These are phyloP conservation scores for Deuterostichococcus epilithicus DNA, from an alignment of 139 green algal genomes.

Conservation along the genomic window DNA sequence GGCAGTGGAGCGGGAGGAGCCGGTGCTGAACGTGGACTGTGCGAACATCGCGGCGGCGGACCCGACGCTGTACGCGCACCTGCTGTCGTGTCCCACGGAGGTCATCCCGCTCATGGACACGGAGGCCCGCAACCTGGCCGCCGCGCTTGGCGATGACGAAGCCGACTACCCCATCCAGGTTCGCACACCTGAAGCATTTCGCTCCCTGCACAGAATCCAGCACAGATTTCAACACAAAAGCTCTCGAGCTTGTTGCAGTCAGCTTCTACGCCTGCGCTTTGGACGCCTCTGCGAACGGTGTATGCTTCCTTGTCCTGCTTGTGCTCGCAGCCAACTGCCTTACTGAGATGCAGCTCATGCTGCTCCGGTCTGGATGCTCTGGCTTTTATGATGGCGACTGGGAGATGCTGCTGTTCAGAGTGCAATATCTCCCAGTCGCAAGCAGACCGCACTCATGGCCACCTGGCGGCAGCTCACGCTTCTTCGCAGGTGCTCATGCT, in stretches of 20 bases:
- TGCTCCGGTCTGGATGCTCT: too few relatives aligned
- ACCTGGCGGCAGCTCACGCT: not conserved
- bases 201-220: not conserved
- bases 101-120: constrained; percentile 39
- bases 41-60: constrained; percentile 68
- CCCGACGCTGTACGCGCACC: constrained; percentile 66
- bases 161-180: constrained; percentile 28
- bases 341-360: not conserved
- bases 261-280: not conserved
- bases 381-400: too few relatives aligned
- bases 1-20: constrained; percentile 26
- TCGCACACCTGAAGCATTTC: not conserved
- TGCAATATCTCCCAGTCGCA: too few relatives aligned
- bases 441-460: not conserved
- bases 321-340: not conserved
- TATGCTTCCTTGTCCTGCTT: not conserved
- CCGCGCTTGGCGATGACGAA: constrained; percentile 23
- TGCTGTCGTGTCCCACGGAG: constrained; percentile 80
- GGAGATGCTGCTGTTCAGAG: too few relatives aligned
- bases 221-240: not conserved
- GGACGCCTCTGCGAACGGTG: not conserved
- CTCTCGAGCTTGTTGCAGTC: not conserved
- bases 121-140: constrained; percentile 23
- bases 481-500: too few relatives aligned
- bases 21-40: constrained; percentile 81